phyloP scores from a whole-genome alignment of 768 basidiomycete species.

The Amanita molliuscula region DNA sequence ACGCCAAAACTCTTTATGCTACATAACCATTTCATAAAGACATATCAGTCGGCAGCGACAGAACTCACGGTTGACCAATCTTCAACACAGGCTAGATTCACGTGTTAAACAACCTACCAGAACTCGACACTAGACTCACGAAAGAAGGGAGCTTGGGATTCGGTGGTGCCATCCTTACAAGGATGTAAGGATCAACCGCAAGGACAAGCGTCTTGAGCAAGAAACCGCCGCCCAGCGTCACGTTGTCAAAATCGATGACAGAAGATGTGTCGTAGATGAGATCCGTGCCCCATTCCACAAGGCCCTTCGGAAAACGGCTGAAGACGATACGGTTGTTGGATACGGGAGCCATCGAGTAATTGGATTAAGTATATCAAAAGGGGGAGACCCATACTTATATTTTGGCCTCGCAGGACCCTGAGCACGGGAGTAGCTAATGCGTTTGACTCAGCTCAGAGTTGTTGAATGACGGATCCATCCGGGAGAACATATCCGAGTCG shows the following conservation, averaged over 20 bases:
- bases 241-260: constrained; percentile 39
- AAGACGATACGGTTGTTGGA: neutral
- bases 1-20: constrained; percentile 26
- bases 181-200: constrained; percentile 33
- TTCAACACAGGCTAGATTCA: constrained; percentile 15
- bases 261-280: constrained; percentile 31
- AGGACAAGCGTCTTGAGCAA: constrained; percentile 40
- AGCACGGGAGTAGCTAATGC: too few relatives aligned
- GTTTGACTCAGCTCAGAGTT: too few relatives aligned
- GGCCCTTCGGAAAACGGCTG: constrained; percentile 15
- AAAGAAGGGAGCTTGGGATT: constrained; percentile 17
- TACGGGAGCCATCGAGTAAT: neutral
- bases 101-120: neutral
- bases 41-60: neutral
- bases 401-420: too few relatives aligned
- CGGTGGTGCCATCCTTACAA: constrained; percentile 24
- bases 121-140: neutral
- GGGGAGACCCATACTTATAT: too few relatives aligned
- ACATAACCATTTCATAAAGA: neutral
- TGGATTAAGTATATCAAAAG: too few relatives aligned
- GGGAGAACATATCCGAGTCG: too few relatives aligned
- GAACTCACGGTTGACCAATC: constrained; percentile 26
- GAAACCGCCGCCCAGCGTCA: constrained; percentile 33
- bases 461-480: too few relatives aligned
- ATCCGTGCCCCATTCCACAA: constrained; percentile 35